These are phyloP conservation scores for Curvularia hawaiiensis DNA, from an alignment of 2,329 filamentous ascomycete species.

Conservation along the genomic window DNA sequence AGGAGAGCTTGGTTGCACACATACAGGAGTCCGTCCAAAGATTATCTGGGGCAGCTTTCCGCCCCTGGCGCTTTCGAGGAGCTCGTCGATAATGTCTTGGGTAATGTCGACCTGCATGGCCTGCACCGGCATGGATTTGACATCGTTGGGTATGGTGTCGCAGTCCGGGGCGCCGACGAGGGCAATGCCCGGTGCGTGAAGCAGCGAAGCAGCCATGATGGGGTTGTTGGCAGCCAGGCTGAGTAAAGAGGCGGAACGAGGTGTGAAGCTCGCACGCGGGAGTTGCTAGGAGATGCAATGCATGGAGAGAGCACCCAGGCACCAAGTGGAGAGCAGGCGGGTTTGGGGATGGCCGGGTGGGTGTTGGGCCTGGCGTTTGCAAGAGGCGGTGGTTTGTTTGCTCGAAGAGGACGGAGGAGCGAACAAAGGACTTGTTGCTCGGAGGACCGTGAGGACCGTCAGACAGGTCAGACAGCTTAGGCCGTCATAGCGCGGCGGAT, in stretches of 20 bases:
- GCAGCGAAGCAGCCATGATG: conserved; percentile 40
- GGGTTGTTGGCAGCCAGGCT: conserved; percentile 14
- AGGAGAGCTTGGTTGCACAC: conserved; percentile 24
- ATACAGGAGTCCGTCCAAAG: conserved; percentile 49
- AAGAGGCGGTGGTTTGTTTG: conserved; percentile 29
- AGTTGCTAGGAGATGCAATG: conserved; percentile 45
- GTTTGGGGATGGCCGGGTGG: conserved; percentile 31
- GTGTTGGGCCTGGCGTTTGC: conserved; percentile 33
- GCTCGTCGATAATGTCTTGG: conserved; percentile 49
- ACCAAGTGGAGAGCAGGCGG: conserved; percentile 33
- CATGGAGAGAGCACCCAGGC: conserved; percentile 49
- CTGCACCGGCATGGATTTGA: conserved; percentile 40
- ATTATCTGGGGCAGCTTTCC: conserved; percentile 47
- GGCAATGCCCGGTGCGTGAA: conserved; percentile 41
- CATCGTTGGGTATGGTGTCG: conserved; percentile 41
- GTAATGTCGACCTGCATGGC: conserved; percentile 51
- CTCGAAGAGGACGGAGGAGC: conserved; percentile 36
- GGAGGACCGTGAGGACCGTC: conserved; percentile 32
- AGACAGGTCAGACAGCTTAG: conserved; percentile 43
- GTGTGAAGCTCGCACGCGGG: conserved; percentile 44
- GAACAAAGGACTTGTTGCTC: conserved; percentile 43
- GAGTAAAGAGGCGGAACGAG: conserved; percentile 30
- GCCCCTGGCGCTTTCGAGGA: conserved; percentile 44
- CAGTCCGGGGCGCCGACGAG: conserved; percentile 48
- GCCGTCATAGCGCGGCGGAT: conserved; percentile 48